A percentile compares a stretch with the other conserved stretches of the same genome.
phyloP scores from a whole-genome alignment of 139 green algal species.

The Diplosphaera chodatii region DNA sequence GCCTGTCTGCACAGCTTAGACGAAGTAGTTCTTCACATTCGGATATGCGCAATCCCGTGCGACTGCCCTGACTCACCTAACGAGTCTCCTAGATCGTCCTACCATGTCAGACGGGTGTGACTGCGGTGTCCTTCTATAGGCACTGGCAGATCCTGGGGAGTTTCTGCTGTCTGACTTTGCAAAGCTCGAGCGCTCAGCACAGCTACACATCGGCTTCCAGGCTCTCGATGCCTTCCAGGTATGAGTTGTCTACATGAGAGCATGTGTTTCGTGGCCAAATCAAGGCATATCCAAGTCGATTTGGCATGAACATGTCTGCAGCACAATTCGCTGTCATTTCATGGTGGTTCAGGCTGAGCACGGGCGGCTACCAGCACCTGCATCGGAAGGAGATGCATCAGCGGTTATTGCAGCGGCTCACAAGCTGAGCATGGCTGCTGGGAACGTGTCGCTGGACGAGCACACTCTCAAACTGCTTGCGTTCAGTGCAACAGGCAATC shows the following conservation, averaged over 20 bases:
- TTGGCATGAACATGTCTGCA: no score
- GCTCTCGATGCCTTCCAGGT: slow-evolving; percentile 80
- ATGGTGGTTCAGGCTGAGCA: slow-evolving; percentile 32
- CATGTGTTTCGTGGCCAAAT: no score
- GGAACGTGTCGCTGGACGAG: slow-evolving; percentile 44
- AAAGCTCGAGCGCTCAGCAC: slow-evolving; percentile 86
- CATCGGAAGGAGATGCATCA: slow-evolving; percentile 58
- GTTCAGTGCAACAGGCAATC: slow-evolving; percentile 45
- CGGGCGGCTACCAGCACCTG: slow-evolving; percentile 54
- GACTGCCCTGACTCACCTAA: no score
- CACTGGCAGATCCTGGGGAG: slow-evolving; percentile 79
- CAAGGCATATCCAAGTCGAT: no score
- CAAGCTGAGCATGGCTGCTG: slow-evolving; percentile 46
- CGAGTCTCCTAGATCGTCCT: no score
- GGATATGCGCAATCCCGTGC: no score
- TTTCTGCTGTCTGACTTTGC: slow-evolving; percentile 95
- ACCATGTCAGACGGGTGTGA: no score
- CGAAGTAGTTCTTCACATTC: no score
- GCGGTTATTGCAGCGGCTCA: slow-evolving; percentile 53
- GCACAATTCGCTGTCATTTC: no score
- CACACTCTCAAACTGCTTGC: slow-evolving; percentile 50
- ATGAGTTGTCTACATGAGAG: no score
- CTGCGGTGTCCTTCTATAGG: no score
- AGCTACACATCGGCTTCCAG: slow-evolving; percentile 92
- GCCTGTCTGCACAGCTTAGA: neutral